Evolutionary conservation across 2,329 filamentous ascomycete species (phyloP).

Genomic region (Cercospora zeina): DNA sequence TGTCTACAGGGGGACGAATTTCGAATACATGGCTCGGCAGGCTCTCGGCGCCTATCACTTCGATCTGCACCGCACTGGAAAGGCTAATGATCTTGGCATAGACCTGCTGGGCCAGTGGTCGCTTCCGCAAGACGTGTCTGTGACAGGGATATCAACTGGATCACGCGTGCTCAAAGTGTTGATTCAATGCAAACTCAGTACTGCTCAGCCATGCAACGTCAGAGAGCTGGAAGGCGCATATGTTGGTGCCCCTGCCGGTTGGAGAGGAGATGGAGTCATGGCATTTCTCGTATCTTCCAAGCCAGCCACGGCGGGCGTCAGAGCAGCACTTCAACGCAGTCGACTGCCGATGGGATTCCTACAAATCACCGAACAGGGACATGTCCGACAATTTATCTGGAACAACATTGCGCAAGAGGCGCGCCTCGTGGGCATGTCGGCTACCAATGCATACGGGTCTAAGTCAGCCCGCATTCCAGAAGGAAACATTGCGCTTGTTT

Average conservation of each 20-base stretch:
- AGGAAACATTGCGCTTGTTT: constrained; percentile 11
- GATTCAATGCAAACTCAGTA: constrained; percentile 67
- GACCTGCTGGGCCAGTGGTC: constrained; percentile 73
- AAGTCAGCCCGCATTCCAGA: neutral
- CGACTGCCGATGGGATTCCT: constrained; percentile 71
- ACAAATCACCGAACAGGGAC: constrained; percentile 60
- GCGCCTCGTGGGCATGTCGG: constrained; percentile 58
- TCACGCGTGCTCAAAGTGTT: constrained; percentile 45
- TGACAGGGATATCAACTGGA: neutral
- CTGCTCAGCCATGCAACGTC: constrained; percentile 59
- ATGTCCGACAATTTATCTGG: constrained; percentile 69
- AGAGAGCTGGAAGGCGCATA: constrained; percentile 82
- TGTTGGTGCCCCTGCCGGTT: constrained; percentile 69
- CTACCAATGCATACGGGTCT: constrained; percentile 18
- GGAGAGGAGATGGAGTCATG: constrained; percentile 65
- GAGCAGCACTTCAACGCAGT: constrained; percentile 68
- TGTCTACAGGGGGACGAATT: constrained; percentile 70
- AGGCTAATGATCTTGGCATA: constrained; percentile 67
- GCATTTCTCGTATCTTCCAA: constrained; percentile 69
- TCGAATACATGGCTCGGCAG: constrained; percentile 68
- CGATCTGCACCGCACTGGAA: constrained; percentile 64
- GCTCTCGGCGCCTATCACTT: constrained; percentile 64
- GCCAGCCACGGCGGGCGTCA: constrained; percentile 74
- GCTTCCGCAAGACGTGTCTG: constrained; percentile 46
- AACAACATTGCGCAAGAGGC: constrained; percentile 63